These are phyloP conservation scores for Plasmodium vinckei DNA, from an alignment of 169 alveolate genomes.

Conservation along the genomic window DNA sequence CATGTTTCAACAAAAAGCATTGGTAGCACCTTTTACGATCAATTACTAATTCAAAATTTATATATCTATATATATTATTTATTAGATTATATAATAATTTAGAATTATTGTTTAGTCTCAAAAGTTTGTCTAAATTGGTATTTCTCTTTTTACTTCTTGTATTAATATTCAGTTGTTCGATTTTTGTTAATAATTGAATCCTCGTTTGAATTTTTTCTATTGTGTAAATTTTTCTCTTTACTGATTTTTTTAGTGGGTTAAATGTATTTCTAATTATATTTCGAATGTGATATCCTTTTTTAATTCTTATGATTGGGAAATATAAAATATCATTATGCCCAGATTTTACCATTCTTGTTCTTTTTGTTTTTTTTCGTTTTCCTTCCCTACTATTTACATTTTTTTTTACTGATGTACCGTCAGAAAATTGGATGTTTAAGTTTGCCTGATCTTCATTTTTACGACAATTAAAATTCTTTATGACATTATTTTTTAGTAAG, in stretches of 20 bases:
- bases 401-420: too few relatives aligned
- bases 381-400: background rate
- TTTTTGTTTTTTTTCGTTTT: background rate
- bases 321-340: background rate
- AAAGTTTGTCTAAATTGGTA: background rate
- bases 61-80: background rate
- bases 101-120: background rate
- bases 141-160: background rate
- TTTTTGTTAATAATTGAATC: too few relatives aligned
- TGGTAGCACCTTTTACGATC: constrained; percentile 30
- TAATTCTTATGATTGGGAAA: constrained; percentile 7
- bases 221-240: background rate
- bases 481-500: background rate
- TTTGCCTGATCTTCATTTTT: background rate
- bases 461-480: constrained; percentile 22
- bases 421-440: constrained; percentile 2
- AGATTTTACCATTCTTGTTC: background rate
- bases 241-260: background rate
- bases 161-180: too few relatives aligned
- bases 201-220: background rate
- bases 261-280: constrained; percentile 1
- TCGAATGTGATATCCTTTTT: background rate
- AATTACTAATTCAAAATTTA: constrained; percentile 36
- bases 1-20: constrained; percentile 4
- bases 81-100: background rate